Percentiles rank a stretch among this genome's conserved stretches.
These are phyloP conservation scores for Viola pubescens DNA, from an alignment of 441 rosid genomes.

Conservation along the genomic window DNA sequence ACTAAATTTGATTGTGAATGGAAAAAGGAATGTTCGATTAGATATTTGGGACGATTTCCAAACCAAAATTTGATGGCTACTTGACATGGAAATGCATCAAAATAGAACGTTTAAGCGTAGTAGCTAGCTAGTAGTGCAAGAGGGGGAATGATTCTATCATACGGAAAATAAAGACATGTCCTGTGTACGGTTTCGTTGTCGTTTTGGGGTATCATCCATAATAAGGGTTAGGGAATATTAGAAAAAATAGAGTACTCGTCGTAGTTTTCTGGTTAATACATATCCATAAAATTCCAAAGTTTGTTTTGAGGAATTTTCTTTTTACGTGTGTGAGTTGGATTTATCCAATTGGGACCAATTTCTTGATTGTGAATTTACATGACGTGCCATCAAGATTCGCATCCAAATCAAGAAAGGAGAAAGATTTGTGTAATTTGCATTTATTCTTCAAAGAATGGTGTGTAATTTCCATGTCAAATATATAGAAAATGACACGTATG, in stretches of 20 bases:
- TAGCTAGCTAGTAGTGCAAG: slow-evolving; percentile 3
- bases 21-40: slow-evolving; percentile 24
- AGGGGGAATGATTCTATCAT: slow-evolving; percentile 22
- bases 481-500: no score
- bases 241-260: neutral
- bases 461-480: no score
- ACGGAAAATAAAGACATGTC: slow-evolving; percentile 19
- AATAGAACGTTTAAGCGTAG: slow-evolving; percentile 1
- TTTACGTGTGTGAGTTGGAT: slow-evolving; percentile 28
- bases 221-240: neutral
- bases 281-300: neutral
- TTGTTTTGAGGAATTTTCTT: neutral
- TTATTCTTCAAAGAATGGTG: no score
- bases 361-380: neutral
- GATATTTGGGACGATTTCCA: slow-evolving; percentile 28
- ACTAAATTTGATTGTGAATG: slow-evolving; percentile 12
- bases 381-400: slow-evolving; percentile 23
- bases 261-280: neutral
- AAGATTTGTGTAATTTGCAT: no score
- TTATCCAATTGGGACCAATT: slow-evolving; percentile 39
- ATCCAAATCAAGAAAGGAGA: slow-evolving; percentile 8
- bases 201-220: neutral
- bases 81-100: neutral
- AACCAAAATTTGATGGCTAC: slow-evolving; percentile 3
- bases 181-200: slow-evolving; percentile 18